phyloP scores from a whole-genome alignment of 257 asterid genomes.

The Sherardia arvensis region DNA sequence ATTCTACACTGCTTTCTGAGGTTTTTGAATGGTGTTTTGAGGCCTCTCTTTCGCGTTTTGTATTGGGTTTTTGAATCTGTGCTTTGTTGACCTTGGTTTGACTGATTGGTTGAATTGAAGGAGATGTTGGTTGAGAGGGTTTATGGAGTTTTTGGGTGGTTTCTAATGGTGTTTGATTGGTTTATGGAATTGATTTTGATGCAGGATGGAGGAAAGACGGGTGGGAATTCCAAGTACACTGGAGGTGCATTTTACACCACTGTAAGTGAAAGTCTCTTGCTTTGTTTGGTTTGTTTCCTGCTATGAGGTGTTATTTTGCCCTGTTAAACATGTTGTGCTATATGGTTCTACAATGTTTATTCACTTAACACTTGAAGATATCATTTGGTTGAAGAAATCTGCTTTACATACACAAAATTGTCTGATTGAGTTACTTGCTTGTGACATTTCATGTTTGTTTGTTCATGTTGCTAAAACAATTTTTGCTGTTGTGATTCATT shows the following conservation, averaged over 20 bases:
- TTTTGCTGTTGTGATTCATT: not conserved
- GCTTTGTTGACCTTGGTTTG: conserved; percentile 11
- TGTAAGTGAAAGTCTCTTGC: conserved; percentile 34
- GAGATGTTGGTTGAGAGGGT: not conserved
- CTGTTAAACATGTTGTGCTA: not conserved
- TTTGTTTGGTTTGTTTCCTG: not conserved
- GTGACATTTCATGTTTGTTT: not conserved
- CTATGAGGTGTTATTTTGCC: not conserved
- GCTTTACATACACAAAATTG: not conserved
- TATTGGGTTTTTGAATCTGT: conserved; percentile 1
- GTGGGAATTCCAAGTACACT: conserved; percentile 45
- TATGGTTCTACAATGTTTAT: not conserved
- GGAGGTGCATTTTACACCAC: conserved; percentile 64
- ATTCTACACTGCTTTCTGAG: not conserved
- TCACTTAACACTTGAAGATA: not conserved
- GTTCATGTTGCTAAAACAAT: not conserved
- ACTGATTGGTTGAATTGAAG: not conserved
- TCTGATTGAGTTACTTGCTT: not conserved
- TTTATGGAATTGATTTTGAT: conserved; percentile 4
- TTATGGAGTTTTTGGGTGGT: not conserved
- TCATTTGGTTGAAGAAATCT: not conserved
- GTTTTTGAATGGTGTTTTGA: not conserved
- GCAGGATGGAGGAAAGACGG: conserved; percentile 53
- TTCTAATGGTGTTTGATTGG: not conserved
- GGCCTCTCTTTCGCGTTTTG: not conserved